Percentiles rank a stretch among this genome's conserved stretches.
phyloP scores from a whole-genome alignment of 441 rosid genomes.

The Euphorbia schlechtendalii region DNA sequence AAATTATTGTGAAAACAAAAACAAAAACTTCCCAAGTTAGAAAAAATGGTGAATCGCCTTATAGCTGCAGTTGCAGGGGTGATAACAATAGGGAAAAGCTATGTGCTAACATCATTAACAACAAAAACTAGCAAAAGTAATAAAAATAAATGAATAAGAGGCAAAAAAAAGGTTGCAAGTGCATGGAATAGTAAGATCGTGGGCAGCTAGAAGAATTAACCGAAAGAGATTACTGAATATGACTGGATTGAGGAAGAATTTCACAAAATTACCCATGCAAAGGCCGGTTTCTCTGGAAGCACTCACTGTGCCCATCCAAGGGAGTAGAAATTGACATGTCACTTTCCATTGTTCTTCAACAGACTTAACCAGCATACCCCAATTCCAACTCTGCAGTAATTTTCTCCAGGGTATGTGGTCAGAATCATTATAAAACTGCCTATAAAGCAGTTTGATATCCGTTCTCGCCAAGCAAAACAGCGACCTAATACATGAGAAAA shows the following conservation, averaged over 20 bases:
- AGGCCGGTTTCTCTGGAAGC: slow-evolving; percentile 43
- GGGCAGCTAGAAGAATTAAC: too few species aligned
- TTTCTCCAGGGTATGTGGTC: slow-evolving; percentile 41
- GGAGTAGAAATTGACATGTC: slow-evolving; percentile 47
- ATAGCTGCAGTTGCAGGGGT: background rate
- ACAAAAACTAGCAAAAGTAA: background rate
- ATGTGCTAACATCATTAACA: background rate
- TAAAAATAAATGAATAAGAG: background rate
- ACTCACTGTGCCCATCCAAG: slow-evolving; percentile 46
- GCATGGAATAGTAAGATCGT: too few species aligned
- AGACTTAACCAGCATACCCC: slow-evolving; percentile 40
- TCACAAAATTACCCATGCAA: slow-evolving; percentile 56
- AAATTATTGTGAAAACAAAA: background rate
- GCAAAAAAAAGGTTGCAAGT: background rate
- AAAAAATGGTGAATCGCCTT: background rate
- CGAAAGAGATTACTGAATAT: background rate
- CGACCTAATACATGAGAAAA: slow-evolving; percentile 21
- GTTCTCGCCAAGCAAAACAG: slow-evolving; percentile 23
- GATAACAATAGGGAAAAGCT: background rate
- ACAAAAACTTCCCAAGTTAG: background rate
- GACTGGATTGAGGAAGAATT: background rate
- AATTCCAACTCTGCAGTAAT: slow-evolving; percentile 45
- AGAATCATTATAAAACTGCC: slow-evolving; percentile 50
- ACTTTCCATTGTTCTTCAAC: slow-evolving; percentile 65
- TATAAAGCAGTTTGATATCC: slow-evolving; percentile 13